Percentiles rank a stretch among this genome's conserved stretches.
These are phyloP conservation scores for Vitis hybrid DNA, from an alignment of 177 flowering plant genomes.

Conservation along the genomic window DNA sequence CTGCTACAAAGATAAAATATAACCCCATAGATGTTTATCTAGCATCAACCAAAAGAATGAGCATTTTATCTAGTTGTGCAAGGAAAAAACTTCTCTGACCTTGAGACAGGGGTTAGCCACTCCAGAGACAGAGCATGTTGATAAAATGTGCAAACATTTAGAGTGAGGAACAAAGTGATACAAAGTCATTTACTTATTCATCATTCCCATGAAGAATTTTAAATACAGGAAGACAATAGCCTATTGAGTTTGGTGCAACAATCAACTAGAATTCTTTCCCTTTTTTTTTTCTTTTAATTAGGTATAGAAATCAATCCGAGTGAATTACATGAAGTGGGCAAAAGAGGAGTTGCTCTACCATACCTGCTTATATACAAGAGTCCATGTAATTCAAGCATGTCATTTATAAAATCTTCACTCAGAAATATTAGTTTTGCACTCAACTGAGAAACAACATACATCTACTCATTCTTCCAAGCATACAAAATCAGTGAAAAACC, in stretches of 20 bases:
- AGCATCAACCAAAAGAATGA: not conserved
- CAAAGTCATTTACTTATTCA: too few relatives aligned
- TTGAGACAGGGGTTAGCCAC: not conserved
- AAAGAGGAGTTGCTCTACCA: not conserved
- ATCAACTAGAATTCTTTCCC: not conserved
- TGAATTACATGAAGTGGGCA: not conserved
- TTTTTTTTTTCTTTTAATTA: too few relatives aligned
- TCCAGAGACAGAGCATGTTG: not conserved
- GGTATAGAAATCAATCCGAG: not conserved
- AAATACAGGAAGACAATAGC: too few relatives aligned
- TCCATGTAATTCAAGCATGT: not conserved
- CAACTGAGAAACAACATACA: slow-evolving; percentile 7
- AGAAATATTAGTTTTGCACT: slow-evolving; percentile 14
- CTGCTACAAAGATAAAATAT: not conserved
- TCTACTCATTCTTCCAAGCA: slow-evolving; percentile 41
- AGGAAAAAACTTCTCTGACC: not conserved
- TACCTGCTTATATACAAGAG: not conserved
- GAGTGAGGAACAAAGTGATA: not conserved
- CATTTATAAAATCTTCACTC: not conserved
- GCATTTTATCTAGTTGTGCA: not conserved
- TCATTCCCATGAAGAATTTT: too few relatives aligned
- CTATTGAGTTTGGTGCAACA: not conserved
- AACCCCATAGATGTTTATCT: not conserved
- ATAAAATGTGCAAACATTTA: not conserved
- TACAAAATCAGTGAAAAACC: slow-evolving; percentile 35